Conservation (phyloP, 2,329 filamentous ascomycete species). For the Dactylellina drechsleri region DNA sequence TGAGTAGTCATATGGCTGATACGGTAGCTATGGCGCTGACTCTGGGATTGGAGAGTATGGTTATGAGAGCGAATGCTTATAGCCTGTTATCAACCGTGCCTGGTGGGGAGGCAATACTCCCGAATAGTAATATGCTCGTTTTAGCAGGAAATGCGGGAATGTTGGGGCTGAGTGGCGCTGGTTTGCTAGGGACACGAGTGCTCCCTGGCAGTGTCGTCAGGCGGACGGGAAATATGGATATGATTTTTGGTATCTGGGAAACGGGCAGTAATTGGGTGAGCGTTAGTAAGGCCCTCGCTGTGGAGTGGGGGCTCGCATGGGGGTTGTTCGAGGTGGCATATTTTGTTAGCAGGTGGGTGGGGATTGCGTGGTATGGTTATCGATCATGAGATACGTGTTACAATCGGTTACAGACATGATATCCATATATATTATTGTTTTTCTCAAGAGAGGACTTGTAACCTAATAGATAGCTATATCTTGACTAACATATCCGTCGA, state of each 20-base stretch:
- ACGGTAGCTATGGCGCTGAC: slow-evolving; percentile 57
- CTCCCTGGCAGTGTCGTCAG: slow-evolving; percentile 9
- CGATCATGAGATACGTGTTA: slow-evolving; percentile 1
- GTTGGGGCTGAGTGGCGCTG: slow-evolving; percentile 32
- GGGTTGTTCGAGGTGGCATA: slow-evolving; percentile 58
- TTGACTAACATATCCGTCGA: slow-evolving; percentile 3
- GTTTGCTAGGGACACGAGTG: slow-evolving; percentile 24
- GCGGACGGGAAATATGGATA: slow-evolving; percentile 27
- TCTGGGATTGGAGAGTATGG: slow-evolving; percentile 56
- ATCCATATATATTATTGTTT: slow-evolving; percentile 18
- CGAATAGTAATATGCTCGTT: slow-evolving; percentile 45
- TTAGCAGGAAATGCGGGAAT: slow-evolving; percentile 46
- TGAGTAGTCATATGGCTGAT: slow-evolving; percentile 57
- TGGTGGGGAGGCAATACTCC: slow-evolving; percentile 30
- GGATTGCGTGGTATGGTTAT: slow-evolving; percentile 57
- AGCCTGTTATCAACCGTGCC: slow-evolving; percentile 24
- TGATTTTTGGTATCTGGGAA: slow-evolving; percentile 52
- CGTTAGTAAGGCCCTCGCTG: slow-evolving; percentile 53
- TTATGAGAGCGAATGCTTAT: slow-evolving; percentile 57
- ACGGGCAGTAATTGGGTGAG: slow-evolving; percentile 51
- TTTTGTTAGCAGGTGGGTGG: slow-evolving; percentile 56
- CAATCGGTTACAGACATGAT: neutral
- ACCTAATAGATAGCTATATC: slow-evolving; percentile 9
- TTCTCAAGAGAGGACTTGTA: slow-evolving; percentile 8
- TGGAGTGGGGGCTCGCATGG: slow-evolving; percentile 58